These are phyloP conservation scores for Macrophomina phaseolina DNA, from an alignment of 2,329 filamentous ascomycete species.

Conservation along the genomic window DNA sequence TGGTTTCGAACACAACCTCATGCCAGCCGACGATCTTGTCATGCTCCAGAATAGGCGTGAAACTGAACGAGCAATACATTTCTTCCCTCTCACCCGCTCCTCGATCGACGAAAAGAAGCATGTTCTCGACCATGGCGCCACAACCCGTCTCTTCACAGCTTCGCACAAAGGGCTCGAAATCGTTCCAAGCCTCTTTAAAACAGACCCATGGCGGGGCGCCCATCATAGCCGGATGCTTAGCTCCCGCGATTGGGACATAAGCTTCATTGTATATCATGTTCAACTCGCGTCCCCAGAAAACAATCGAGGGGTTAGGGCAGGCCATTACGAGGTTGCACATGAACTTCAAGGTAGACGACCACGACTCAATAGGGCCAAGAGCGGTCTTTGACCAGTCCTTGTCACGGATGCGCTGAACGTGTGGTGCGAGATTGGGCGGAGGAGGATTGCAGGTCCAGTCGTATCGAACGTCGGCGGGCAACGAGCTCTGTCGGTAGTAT, in stretches of 20 bases:
- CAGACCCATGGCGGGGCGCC: constrained; percentile 67
- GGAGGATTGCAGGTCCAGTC: constrained; percentile 29
- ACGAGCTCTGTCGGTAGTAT: constrained; percentile 1
- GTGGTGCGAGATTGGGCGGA: constrained; percentile 58
- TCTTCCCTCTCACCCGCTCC: constrained; percentile 25
- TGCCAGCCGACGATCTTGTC: constrained; percentile 27
- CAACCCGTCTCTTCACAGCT: constrained; percentile 25
- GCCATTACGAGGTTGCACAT: constrained; percentile 79
- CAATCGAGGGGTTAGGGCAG: constrained; percentile 59
- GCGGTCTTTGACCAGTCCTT: constrained; percentile 74
- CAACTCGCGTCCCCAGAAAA: constrained; percentile 62
- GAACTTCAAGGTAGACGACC: constrained; percentile 70
- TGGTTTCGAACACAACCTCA: constrained; percentile 27
- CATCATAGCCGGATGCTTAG: constrained; percentile 75
- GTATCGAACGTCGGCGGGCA: constrained; percentile 17
- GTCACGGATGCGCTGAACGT: constrained; percentile 72
- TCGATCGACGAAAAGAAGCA: constrained; percentile 26
- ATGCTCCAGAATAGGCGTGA: constrained; percentile 27
- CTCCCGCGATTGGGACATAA: constrained; percentile 69
- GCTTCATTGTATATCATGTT: constrained; percentile 72
- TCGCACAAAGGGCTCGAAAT: constrained; percentile 52
- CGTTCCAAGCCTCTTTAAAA: constrained; percentile 74
- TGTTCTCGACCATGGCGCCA: constrained; percentile 28
- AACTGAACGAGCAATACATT: constrained; percentile 28
- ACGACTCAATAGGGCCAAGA: constrained; percentile 73